Percentiles rank a stretch among this genome's conserved stretches.
Conservation (phyloP, 73 alveolate species). For the Diophrys appendiculata region DNA sequence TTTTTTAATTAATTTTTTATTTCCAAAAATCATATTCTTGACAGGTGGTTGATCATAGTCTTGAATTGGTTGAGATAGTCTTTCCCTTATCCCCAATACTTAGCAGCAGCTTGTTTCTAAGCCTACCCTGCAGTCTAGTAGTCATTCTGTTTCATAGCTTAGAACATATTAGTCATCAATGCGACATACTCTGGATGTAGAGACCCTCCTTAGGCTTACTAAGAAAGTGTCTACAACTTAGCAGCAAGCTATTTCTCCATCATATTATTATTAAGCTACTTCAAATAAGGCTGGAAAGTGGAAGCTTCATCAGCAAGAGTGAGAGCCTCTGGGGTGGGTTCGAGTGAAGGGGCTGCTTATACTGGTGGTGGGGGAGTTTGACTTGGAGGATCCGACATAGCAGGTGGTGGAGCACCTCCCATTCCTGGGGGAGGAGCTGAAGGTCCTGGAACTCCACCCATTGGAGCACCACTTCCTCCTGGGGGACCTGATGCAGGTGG, state of each 20-base stretch:
- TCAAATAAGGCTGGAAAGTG: too few species aligned
- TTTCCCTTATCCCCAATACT: constrained; percentile 35
- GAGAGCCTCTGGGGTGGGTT: not conserved
- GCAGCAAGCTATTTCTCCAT: constrained; percentile 24
- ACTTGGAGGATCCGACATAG: constrained; percentile 13
- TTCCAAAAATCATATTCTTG: not conserved
- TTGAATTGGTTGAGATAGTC: constrained; percentile 41
- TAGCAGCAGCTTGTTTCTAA: constrained; percentile 24
- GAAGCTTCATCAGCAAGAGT: not conserved
- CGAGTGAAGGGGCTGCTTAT: not conserved
- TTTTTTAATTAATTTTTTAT: too few species aligned
- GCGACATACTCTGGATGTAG: constrained; percentile 1
- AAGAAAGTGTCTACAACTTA: not conserved
- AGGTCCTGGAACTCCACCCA: too few species aligned
- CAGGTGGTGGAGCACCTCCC: not conserved
- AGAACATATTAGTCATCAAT: not conserved
- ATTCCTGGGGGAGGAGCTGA: constrained; percentile 3
- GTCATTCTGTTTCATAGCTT: constrained; percentile 32
- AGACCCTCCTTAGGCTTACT: constrained; percentile 2
- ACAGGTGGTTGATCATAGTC: not conserved
- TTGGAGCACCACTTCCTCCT: too few species aligned
- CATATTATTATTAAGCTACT: not conserved
- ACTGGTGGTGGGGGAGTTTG: not conserved
- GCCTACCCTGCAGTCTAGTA: constrained; percentile 7
- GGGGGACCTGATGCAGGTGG: not conserved